Base-by-base conservation (phyloP, 495 filamentous ascomycete genomes). In the Xylaria acuta region DNA sequence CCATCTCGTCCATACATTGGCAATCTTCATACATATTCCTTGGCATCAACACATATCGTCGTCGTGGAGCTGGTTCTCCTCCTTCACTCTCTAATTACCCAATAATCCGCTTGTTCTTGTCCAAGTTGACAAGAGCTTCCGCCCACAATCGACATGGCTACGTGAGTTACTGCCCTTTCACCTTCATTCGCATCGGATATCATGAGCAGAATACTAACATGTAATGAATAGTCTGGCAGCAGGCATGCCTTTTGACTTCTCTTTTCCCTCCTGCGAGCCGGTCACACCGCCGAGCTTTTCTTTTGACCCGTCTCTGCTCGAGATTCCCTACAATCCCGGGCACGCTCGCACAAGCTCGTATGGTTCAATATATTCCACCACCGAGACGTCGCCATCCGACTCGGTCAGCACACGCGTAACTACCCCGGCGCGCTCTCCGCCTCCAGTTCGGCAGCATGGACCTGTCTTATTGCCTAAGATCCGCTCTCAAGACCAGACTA, bases 391-490 rank as follows among this genome's bases (percentile, higher is more conserved):
- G 73, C 92, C 94, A 69, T 92, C 91, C 80, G 93, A 92, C 73
- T 89, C 90, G 47, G 73, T 82, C 53, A 85, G 88, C 82, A 95
- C 93, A 32, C 84, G 86, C 70, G 83, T 87, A 69, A 95, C 92
- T 64, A 95, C 92, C 43, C 94, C 94, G 25, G 85, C 85, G 56
- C 82, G 83, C 47, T 79, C 78, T 30, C 84, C 88, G 69, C 93
- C 92, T 34, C 94, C 94, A 67, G 89, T 94, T 75, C 86, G 91
- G 32, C 91, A 94, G 45, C 89, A 92, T 84, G 94, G 93, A 16
- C 93, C 94, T 43, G 84, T 92, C 36, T 87, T 98, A 65, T 86
- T 98, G 36, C 95, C 95, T 70, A 95, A 93, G 85, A 93, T 97
- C 82, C 88, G 94, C 60, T 88, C 88, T 71, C 93, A 97, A 80